phyloP scores from a whole-genome alignment of 768 basidiomycete genomes.

The Lanmaoa rubissima region DNA sequence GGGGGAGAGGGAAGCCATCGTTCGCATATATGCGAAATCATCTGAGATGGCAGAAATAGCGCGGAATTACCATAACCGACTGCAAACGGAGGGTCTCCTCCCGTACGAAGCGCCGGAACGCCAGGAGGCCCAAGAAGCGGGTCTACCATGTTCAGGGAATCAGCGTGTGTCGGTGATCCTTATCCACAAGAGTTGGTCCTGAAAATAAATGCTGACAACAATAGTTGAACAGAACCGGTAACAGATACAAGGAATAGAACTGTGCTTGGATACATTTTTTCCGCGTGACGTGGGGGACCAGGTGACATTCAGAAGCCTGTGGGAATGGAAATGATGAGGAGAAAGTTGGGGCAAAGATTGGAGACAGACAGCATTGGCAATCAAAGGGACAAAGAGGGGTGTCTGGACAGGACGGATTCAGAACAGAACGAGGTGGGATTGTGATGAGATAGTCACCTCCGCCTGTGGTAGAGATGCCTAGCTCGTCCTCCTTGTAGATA shows the following conservation, averaged over 20 bases:
- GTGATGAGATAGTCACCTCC: slow-evolving; percentile 55
- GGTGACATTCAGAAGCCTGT: slow-evolving; percentile 27
- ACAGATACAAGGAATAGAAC: slow-evolving; percentile 1
- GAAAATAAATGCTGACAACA: neutral
- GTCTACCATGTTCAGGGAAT: neutral
- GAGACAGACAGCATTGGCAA: slow-evolving; percentile 76
- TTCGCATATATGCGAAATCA: neutral
- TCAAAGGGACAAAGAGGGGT: slow-evolving; percentile 87
- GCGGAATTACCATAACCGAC: too few species aligned
- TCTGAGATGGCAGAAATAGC: too few species aligned
- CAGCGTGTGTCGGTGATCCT: neutral
- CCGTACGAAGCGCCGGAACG: too few species aligned
- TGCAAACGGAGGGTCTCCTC: too few species aligned
- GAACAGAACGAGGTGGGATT: slow-evolving; percentile 11
- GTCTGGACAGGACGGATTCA: slow-evolving; percentile 45
- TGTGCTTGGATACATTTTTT: neutral
- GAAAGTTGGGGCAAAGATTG: neutral
- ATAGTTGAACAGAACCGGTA: neutral
- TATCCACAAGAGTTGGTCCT: neutral
- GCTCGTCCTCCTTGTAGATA: slow-evolving; percentile 82
- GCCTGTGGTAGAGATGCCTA: slow-evolving; percentile 63
- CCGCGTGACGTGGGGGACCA: neutral
- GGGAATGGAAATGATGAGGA: neutral
- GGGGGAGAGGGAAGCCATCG: neutral
- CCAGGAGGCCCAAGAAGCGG: too few species aligned